A percentile compares a stretch with the other conserved stretches of the same genome.
phyloP scores from a whole-genome alignment of 345 rosid genomes.

The Eucalyptus cloeziana region DNA sequence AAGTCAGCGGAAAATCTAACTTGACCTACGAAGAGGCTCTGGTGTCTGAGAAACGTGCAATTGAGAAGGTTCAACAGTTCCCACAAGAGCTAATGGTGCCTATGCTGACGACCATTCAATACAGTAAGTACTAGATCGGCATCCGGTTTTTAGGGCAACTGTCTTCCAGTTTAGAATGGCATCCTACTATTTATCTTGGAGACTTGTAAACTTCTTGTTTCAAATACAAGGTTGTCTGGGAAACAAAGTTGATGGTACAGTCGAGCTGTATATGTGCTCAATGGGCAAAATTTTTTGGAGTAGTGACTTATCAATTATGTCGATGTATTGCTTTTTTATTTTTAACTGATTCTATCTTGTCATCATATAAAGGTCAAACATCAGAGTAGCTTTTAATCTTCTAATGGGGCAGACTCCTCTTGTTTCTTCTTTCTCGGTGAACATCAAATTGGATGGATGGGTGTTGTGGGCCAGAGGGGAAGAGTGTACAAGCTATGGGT shows the following conservation, averaged over 20 bases:
- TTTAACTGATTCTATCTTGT: background rate
- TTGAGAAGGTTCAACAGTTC: constrained; percentile 66
- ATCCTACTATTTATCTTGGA: background rate
- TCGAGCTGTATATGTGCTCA: background rate
- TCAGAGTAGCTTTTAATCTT: background rate
- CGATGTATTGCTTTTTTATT: background rate
- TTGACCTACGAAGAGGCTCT: constrained; percentile 94
- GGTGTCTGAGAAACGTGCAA: constrained; percentile 71
- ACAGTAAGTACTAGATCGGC: constrained; percentile 38
- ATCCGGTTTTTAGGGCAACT: background rate
- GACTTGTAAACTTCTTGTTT: background rate
- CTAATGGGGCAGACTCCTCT: background rate
- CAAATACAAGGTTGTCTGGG: background rate
- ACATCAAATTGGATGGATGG: background rate
- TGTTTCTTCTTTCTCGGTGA: background rate
- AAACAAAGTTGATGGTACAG: background rate
- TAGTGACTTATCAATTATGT: background rate
- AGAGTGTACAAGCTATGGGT: background rate
- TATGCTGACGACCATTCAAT: constrained; percentile 61
- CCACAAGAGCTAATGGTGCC: constrained; percentile 63
- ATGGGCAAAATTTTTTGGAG: background rate
- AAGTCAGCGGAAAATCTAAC: constrained; percentile 69
- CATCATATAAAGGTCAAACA: background rate
- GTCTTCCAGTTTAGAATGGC: background rate
- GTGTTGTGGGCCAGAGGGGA: background rate